Base-by-base conservation (phyloP, 2,329 filamentous ascomycete genomes). In the Aspergillus aculeatus region DNA sequence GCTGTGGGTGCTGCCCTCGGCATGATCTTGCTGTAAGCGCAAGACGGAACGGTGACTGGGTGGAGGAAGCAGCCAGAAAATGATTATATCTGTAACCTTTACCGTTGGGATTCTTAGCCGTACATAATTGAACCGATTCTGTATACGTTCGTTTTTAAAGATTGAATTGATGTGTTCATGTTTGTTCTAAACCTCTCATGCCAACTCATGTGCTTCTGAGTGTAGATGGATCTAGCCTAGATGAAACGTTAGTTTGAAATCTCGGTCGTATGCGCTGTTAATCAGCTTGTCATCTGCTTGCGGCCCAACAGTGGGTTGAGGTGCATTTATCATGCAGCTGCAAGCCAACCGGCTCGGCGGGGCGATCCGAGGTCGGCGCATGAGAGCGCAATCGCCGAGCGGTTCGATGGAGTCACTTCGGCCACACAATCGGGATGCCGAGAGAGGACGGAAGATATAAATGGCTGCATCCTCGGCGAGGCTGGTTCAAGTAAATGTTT, bases 21-120 rank as follows among this genome's bases (percentile, higher is more conserved):
- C 59, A 81, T 82, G 78, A 73, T 82, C 63, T 64, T 81, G 66
- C 70, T 82, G 71, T 82, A 80, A 70, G 54, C n/a, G 21, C 5
- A 41, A 29, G n/a, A 53, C 47, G 51, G 47, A 54, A 32, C 31
- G 49, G 19, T 52, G 38, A 44, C 38, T 16, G 38, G 14, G 38
- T 44, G 38, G 38, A 44, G 38, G 38, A 44, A 44, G 16, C 38
- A 44, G 38, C 38, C 16, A 14, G 38, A 44, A 44, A 44, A 44
- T 44, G 16, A 44, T 44, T 44, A 44, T 44, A 44, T 5, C 38
- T 44, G 38, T 44, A 44, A 44, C 38, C 38, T 29, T 21, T 26
- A 48, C 21, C 16, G 19, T 32, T 53, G 50, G 50, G 32, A 53
- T n/a, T 54, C 16, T 55, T 48, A 47, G 44, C 53, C 53, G 53